Percentiles rank a stretch among this genome's conserved stretches.
Evolutionary conservation across 305 asterid species (phyloP).

Genomic region (Nicotiana rustica): DNA sequence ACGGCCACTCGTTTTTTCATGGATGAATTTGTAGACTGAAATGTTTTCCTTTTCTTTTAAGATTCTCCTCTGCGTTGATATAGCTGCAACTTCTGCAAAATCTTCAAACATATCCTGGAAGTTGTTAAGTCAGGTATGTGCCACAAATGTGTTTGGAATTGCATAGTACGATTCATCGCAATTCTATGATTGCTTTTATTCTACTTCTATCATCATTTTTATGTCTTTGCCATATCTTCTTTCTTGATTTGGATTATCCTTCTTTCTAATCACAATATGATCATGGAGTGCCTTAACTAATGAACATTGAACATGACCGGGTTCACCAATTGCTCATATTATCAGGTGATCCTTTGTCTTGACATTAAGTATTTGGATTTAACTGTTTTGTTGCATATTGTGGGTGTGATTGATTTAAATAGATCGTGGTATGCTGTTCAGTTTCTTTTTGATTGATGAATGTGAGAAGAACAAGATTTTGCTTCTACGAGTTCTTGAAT

Average conservation of each 20-base stretch:
- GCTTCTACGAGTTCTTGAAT: not conserved
- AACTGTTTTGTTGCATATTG: not conserved
- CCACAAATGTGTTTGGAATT: conserved; percentile 12
- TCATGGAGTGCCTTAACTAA: conserved; percentile 11
- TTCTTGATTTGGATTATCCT: conserved; percentile 34
- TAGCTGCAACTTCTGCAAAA: conserved; percentile 89
- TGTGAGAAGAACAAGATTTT: not conserved
- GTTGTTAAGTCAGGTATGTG: conserved; percentile 83
- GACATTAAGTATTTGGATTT: conserved; percentile 16
- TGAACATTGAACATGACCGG: not conserved
- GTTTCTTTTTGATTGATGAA: not conserved
- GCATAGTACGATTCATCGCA: conserved; percentile 10
- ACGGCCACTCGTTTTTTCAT: conserved; percentile 20
- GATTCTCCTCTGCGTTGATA: conserved; percentile 95
- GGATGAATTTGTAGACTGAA: conserved; percentile 40
- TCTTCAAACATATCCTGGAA: conserved; percentile 73
- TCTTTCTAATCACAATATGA: not conserved
- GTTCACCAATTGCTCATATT: conserved; percentile 6
- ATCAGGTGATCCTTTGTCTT: conserved; percentile 10
- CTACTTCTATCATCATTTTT: conserved; percentile 33
- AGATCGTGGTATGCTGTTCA: not conserved
- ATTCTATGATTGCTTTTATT: conserved; percentile 36
- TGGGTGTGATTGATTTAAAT: not conserved
- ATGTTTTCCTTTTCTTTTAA: conserved; percentile 48
- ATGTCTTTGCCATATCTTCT: conserved; percentile 26